Conservation (phyloP, 2,329 filamentous ascomycete species). For the Fusarium foetens region DNA sequence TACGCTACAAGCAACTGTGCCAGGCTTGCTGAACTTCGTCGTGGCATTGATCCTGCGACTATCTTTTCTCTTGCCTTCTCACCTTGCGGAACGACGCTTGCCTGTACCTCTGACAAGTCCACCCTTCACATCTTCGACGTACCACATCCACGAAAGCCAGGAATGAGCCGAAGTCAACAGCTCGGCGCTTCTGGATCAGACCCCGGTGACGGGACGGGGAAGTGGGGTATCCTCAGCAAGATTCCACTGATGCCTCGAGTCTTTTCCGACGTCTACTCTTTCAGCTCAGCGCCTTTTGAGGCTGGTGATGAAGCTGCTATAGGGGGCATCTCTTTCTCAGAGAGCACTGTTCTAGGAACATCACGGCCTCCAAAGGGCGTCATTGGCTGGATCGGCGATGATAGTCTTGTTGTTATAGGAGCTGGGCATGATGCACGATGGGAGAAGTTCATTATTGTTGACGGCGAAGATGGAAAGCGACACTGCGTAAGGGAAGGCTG, state of each 20-base stretch:
- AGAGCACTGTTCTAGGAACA: slow-evolving; percentile 60
- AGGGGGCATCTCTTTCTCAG: slow-evolving; percentile 56
- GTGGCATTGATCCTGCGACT: slow-evolving; percentile 87
- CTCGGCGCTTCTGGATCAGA: slow-evolving; percentile 45
- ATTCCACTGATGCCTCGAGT: slow-evolving; percentile 86
- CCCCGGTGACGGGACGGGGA: slow-evolving; percentile 68
- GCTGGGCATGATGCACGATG: slow-evolving; percentile 84
- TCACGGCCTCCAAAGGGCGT: slow-evolving; percentile 79
- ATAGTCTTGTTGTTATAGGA: slow-evolving; percentile 78
- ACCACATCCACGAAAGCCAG: slow-evolving; percentile 63
- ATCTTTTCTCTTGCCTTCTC: slow-evolving; percentile 92
- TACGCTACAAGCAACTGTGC: slow-evolving; percentile 85
- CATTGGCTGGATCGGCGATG: slow-evolving; percentile 84
- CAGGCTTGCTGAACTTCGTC: slow-evolving; percentile 83
- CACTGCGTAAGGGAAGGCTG: slow-evolving; percentile 78
- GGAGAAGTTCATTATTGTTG: slow-evolving; percentile 84
- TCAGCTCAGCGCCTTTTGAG: slow-evolving; percentile 82
- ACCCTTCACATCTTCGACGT: slow-evolving; percentile 95
- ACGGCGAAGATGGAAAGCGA: slow-evolving; percentile 73
- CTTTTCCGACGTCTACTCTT: slow-evolving; percentile 91
- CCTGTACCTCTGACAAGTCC: slow-evolving; percentile 95
- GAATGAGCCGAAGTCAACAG: slow-evolving; percentile 48
- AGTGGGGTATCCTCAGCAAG: slow-evolving; percentile 87
- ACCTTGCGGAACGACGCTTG: slow-evolving; percentile 80
- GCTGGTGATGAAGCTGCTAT: slow-evolving; percentile 76